These are phyloP conservation scores for Entomophthora muscae DNA, from an alignment of 371 early-diverging fungal genomes.

Conservation along the genomic window DNA sequence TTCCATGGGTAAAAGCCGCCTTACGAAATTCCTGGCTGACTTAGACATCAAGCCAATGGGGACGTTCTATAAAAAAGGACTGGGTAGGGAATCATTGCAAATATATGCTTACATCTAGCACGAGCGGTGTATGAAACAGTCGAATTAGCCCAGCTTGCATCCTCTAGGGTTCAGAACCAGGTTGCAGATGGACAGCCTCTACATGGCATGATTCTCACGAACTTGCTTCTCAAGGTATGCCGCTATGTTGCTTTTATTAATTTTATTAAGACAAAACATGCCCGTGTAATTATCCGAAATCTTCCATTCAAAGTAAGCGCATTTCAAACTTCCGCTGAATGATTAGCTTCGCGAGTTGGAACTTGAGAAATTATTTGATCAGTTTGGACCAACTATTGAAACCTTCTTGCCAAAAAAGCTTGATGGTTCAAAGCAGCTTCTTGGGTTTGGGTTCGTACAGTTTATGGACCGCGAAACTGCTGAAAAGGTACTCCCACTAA, in stretches of 20 bases:
- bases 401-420: conserved; percentile 57
- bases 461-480: conserved; percentile 47
- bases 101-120: background rate
- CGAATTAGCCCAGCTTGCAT: conserved; percentile 6
- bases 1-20: background rate
- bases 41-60: background rate
- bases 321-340: no score
- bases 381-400: conserved; percentile 38
- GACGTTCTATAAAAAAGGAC: background rate
- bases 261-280: conserved; percentile 20
- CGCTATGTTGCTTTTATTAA: conserved; percentile 5
- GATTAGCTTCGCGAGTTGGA: conserved; percentile 34
- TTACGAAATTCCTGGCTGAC: background rate
- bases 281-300: conserved; percentile 79
- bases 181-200: conserved; percentile 9
- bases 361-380: conserved; percentile 30
- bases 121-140: conserved; percentile 3
- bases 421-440: conserved; percentile 40
- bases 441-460: conserved; percentile 83
- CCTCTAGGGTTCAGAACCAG: conserved; percentile 1
- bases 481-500: conserved; percentile 19
- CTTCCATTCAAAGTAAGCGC: conserved; percentile 57
- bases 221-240: conserved; percentile 1
- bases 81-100: background rate
- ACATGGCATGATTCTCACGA: conserved; percentile 10